Base-by-base conservation (phyloP, 192 early-diverging fungal genomes). In the Pilaira anomala region DNA sequence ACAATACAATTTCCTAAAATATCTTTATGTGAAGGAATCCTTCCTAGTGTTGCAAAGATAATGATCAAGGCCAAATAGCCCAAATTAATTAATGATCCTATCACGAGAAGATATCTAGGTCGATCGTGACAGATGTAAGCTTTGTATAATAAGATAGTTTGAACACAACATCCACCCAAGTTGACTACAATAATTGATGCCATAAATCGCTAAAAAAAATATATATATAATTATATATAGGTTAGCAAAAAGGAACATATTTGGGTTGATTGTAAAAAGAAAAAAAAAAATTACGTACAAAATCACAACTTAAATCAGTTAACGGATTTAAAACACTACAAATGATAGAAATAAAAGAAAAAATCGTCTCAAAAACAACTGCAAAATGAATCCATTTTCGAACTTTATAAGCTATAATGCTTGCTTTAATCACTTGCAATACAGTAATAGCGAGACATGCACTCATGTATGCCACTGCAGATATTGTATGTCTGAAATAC, bases 121-220 rank as follows among this genome's bases (percentile, higher is more conserved):
- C 65, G 41, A n/a, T 73, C 42, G 39, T 73, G 52, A 36, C 71
- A 73, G 25, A 73, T 58, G 22, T 67, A 73, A 8, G 71, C 71
- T 21, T 73, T 73, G 49, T 73, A 73, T 1, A 73, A 54, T 25
- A 73, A 54, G 16, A 73, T 67, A 0, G 65, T 56, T 33, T 73
- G 71, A 18, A 73, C 48, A 50, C 65, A 67, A n/a, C 60, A 55
- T 41, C 71, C 71, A 41, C 71, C 65, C 1, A 73, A 53, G 48
- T 73, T 66, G 16, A 73, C 65, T n/a, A 41, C 24, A 24, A 73
- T 58, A 41, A 73, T 73, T 19, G 71, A 56, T 6, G 67, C 65
- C 71, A 65, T 67, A 24, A 62, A 73, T 24, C 71, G 30, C 71
- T 73, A n/a, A n/a, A n/a, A n/a, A n/a, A n/a, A n/a, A 49, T 16